Percentiles rank a stretch among this genome's conserved stretches.
These are phyloP conservation scores for Urtica urens DNA, from an alignment of 306 rosid species.

Conservation along the genomic window DNA sequence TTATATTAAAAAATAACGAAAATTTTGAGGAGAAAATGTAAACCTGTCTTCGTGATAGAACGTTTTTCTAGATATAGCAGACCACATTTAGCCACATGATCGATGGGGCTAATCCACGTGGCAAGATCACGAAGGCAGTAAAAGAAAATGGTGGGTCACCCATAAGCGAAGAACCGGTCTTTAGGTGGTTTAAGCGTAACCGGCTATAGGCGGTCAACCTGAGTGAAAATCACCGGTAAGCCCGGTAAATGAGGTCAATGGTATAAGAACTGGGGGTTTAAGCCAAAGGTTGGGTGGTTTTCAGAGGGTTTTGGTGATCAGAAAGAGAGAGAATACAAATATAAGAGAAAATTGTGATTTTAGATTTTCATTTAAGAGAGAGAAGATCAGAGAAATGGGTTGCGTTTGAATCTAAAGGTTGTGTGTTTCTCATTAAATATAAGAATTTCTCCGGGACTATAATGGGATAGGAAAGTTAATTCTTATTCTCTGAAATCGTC, in stretches of 20 bases:
- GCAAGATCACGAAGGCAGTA: conserved; percentile 19
- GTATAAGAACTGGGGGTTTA: conserved; percentile 71
- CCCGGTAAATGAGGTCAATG: conserved; percentile 61
- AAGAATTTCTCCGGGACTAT: conserved; percentile 11
- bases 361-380: conserved; percentile 11
- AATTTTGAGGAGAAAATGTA: background rate
- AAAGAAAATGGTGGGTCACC: conserved; percentile 27
- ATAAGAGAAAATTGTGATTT: conserved; percentile 2
- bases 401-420: conserved; percentile 11
- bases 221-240: conserved; percentile 31
- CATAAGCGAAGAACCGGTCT: conserved; percentile 65
- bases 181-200: conserved; percentile 33
- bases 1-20: background rate
- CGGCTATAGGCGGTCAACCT: conserved; percentile 34
- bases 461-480: conserved; percentile 25
- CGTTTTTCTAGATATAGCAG: conserved; percentile 64
- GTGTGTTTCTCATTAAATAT: conserved; percentile 8
- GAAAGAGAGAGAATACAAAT: conserved; percentile 26
- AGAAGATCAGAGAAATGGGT: conserved; percentile 18
- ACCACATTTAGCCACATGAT: conserved; percentile 47
- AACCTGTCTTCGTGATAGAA: conserved; percentile 32
- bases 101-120: conserved; percentile 11
- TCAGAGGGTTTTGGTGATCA: conserved; percentile 72
- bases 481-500: conserved; percentile 19
- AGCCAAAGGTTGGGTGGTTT: conserved; percentile 33